Percentiles rank a stretch among this genome's conserved stretches.
Evolutionary conservation across 805 yeast genomes (phyloP).

Genomic region (Candida insectorum): DNA sequence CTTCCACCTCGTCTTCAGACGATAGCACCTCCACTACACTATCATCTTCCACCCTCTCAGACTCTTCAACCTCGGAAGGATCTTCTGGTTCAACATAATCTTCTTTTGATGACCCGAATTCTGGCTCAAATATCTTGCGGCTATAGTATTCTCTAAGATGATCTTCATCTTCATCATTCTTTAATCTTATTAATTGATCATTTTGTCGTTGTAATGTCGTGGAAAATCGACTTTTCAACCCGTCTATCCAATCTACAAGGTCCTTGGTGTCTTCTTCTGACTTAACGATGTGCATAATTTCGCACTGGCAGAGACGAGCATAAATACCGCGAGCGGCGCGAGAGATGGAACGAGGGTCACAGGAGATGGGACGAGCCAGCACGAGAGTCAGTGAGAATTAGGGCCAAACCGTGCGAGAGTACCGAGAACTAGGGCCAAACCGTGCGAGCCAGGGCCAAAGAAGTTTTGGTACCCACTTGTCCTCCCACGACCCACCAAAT

Average conservation of each 20-base stretch:
- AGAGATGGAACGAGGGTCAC: no score
- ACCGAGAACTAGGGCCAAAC: no score
- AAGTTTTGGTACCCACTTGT: no score
- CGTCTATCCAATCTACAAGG: slow-evolving; percentile 29
- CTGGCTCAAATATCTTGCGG: slow-evolving; percentile 9
- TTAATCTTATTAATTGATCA: slow-evolving; percentile 13
- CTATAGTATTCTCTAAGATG: slow-evolving; percentile 21
- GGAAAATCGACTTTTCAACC: slow-evolving; percentile 19
- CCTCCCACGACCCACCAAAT: no score
- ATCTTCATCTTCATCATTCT: slow-evolving; percentile 13
- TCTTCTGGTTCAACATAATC: slow-evolving; percentile 1
- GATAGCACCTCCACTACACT: slow-evolving; percentile 11
- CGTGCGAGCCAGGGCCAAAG: no score
- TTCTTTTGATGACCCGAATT: no score
- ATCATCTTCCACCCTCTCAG: slow-evolving; percentile 6
- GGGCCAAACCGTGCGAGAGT: no score
- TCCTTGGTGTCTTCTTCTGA: slow-evolving; percentile 14
- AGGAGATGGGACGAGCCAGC: no score
- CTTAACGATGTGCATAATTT: no score
- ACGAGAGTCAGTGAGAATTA: no score
- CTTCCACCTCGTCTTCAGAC: slow-evolving; percentile 7
- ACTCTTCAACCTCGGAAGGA: neutral
- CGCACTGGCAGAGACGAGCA: no score
- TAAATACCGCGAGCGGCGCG: no score
- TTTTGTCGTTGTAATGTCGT: slow-evolving; percentile 16